Percentiles rank a stretch among this genome's conserved stretches.
phyloP scores from a whole-genome alignment of 2,329 filamentous ascomycete genomes.

The Didymella glomerata region DNA sequence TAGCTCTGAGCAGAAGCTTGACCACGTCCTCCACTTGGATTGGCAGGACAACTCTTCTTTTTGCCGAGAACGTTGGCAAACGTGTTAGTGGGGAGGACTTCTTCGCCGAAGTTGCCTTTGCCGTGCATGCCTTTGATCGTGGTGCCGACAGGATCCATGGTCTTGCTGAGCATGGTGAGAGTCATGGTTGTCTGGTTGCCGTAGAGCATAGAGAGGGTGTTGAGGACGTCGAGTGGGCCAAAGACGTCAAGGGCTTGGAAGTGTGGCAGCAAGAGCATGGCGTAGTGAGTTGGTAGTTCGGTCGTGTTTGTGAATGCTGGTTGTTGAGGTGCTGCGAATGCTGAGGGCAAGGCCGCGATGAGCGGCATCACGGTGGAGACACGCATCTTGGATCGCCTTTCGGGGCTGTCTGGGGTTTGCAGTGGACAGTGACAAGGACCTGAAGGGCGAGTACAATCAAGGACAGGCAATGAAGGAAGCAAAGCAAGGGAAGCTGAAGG shows the following conservation, averaged over 20 bases:
- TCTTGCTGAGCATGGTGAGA: conserved; percentile 38
- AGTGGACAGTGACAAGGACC: not conserved
- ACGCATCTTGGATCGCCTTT: conserved; percentile 14
- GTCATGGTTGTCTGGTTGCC: conserved; percentile 34
- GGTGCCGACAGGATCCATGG: conserved; percentile 41
- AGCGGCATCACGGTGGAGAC: conserved; percentile 21
- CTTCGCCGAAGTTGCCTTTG: conserved; percentile 45
- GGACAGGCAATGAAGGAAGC: not conserved
- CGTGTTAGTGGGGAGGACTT: conserved; percentile 61
- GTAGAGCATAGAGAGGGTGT: conserved; percentile 40
- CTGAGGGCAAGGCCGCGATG: conserved; percentile 15
- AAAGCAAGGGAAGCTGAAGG: not conserved
- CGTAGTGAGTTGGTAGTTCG: conserved; percentile 34
- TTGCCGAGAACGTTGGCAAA: conserved; percentile 57
- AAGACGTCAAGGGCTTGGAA: conserved; percentile 48
- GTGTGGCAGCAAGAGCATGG: conserved; percentile 33
- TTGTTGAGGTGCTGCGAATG: conserved; percentile 21
- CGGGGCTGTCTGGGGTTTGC: not conserved
- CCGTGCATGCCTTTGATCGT: conserved; percentile 29
- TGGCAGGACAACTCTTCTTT: conserved; percentile 4
- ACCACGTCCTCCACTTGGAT: conserved; percentile 8
- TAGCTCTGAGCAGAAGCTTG: conserved; percentile 6
- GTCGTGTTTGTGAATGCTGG: conserved; percentile 37
- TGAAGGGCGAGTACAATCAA: not conserved
- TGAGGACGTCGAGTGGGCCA: conserved; percentile 59